These are phyloP conservation scores for Friedmanniomyces simplex DNA, from an alignment of 495 filamentous ascomycete genomes.

Conservation along the genomic window DNA sequence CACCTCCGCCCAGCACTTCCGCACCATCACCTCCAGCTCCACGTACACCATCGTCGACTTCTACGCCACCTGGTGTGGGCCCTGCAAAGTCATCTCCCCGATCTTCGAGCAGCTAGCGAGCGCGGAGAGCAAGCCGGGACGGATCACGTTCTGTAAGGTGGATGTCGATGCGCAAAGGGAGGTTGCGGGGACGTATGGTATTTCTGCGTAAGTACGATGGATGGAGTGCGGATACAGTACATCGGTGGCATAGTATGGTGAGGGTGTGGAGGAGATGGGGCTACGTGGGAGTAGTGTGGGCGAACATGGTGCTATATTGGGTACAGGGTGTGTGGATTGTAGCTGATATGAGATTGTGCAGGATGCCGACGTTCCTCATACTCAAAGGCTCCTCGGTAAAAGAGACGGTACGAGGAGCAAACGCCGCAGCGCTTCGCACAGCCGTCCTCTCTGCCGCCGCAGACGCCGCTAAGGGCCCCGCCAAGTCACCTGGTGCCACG, in stretches of 20 bases:
- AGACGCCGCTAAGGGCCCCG: conserved; percentile 37
- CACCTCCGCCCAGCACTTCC: conserved; percentile 15
- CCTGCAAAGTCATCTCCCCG: conserved; percentile 59
- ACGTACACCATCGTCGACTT: conserved; percentile 22
- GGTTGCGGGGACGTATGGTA: conserved; percentile 35
- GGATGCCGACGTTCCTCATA: conserved; percentile 27
- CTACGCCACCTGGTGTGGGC: conserved; percentile 46
- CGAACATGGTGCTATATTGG: too few relatives aligned
- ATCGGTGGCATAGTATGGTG: too few relatives aligned
- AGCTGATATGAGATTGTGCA: background rate
- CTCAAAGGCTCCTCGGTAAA: conserved; percentile 19
- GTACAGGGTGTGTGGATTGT: conserved; percentile 22
- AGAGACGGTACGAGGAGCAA: conserved; percentile 23
- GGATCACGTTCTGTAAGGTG: conserved; percentile 49
- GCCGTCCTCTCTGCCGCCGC: conserved; percentile 24
- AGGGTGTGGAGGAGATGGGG: background rate
- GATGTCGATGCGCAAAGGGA: conserved; percentile 45
- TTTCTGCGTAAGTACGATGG: conserved; percentile 31
- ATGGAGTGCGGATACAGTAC: too few relatives aligned
- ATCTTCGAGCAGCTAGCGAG: conserved; percentile 43
- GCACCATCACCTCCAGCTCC: conserved; percentile 11
- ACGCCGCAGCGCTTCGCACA: conserved; percentile 15
- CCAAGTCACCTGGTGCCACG: conserved; percentile 16
- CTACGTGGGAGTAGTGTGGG: too few relatives aligned
- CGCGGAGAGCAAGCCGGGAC: conserved; percentile 32